Evolutionary conservation across 2,329 filamentous ascomycete species (phyloP), one percentile per base, ranked within the genome.

Genomic region (Fusarium avenaceum): DNA sequence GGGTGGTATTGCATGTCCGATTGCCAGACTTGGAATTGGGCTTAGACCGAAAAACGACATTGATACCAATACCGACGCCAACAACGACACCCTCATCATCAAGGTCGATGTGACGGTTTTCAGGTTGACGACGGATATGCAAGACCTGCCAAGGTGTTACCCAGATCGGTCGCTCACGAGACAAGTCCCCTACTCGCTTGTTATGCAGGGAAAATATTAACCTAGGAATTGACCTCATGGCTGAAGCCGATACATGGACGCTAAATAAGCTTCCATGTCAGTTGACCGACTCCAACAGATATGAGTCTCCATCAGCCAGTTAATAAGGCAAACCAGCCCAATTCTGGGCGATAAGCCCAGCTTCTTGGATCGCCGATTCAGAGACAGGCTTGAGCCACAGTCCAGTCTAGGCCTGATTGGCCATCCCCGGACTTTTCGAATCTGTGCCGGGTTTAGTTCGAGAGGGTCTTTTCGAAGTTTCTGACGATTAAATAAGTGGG

Each of bases 401-500:
- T 40, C 26, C 59, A 50, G 42, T 40, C 26, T 35, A n/a, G 19
- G 58, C 48, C 55, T 65, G 73, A 76, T 76, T 76, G 75, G 75
- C 51, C 56, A 65, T 56, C 75, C 75, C 75, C 75, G 67, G 75
- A 76, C 72, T 75, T 68, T 54, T 69, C 39, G 28, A 45, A 58
- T 53, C 35, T 54, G 20, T 53, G 53, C 43, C 52, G 42, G 52
- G 22, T 55, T 55, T 45, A 51, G 57, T 40, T 48, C 47, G 52
- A 48, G 57, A 65, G 52, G 59, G 66, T 67, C 57, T 52, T 63
- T 51, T 53, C 20, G 48, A 56, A 52, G 52, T 45, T 67, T 69
- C 22, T 44, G 43, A 42, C 32, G 46, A 57, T 47, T 53, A 35
- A 44, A 17, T 17, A 45, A 52, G 47, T 57, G 56, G 42, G 49